phyloP scores from a whole-genome alignment of 352 stramenopile genomes.

The Pythium rishiriense region DNA sequence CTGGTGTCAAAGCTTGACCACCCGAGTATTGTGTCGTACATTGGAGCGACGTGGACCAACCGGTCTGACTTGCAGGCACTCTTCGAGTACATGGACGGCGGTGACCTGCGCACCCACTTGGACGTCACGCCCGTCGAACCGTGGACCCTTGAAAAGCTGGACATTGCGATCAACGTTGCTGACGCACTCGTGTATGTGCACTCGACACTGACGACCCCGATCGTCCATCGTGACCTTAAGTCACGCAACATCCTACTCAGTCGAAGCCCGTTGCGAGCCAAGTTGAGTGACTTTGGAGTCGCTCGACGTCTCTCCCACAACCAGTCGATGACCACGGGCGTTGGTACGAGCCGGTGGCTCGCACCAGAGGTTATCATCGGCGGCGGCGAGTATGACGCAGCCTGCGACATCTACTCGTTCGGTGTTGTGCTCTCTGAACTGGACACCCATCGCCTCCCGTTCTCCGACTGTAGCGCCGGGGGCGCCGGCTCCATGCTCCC shows the following conservation, averaged over 20 bases:
- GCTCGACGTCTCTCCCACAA: conserved; percentile 1
- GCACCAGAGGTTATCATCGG: conserved; percentile 19
- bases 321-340: conserved; percentile 17
- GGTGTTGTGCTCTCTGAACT: conserved; percentile 16
- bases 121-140: background rate
- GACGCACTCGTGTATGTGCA: background rate
- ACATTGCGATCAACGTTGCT: background rate
- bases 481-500: background rate
- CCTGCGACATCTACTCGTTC: conserved; percentile 21
- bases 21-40: background rate
- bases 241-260: conserved; percentile 41
- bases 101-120: background rate
- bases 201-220: conserved; percentile 1
- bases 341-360: conserved; percentile 16
- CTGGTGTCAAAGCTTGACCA: background rate
- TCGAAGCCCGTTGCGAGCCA: background rate
- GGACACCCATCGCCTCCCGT: conserved; percentile 24
- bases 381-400: conserved; percentile 9
- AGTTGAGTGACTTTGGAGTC: conserved; percentile 21
- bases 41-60: conserved; percentile 2
- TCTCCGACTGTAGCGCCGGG: conserved; percentile 3
- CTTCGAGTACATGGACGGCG: conserved; percentile 5
- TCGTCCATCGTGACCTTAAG: conserved; percentile 50
- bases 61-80: background rate
- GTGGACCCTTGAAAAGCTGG: background rate